Base-by-base conservation (phyloP, 441 rosid genomes). In the Mallotus repandus region DNA sequence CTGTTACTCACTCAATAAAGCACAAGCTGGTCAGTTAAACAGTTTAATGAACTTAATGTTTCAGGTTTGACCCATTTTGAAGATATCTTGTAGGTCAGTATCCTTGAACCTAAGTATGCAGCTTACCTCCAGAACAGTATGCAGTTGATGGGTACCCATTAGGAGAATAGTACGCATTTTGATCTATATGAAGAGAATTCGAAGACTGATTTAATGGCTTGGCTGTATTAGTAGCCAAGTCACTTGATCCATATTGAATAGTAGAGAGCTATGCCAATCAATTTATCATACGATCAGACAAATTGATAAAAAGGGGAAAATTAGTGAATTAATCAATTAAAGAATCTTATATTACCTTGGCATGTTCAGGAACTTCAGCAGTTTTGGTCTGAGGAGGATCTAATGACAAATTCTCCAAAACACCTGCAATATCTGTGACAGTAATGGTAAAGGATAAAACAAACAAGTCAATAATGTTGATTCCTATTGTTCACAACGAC, bases 401-500 rank as follows among this genome's bases (percentile, higher is more conserved):
- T 76, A 92, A 65, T n/a, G 98, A 69, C 68, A 94, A 84, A 57
- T 86, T 91, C 85, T 88, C 87, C 86, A 94, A 71, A 76, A 91
- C 80, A 77, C 87, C 94, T 76, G 96, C 76, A 79, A 95, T 76
- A 84, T 94, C 96, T 89, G 58, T 38, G 68, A 73, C 49, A 79
- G 52, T n/a, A 69, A 29, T 74, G 73, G 91, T 85, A 63, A 92
- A 85, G 89, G 84, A 83, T 60, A 66, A 29, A 53, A 25, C 75
- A 80, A 63, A 22, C 71, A 9, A 63, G 2, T n/a, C 43, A 19
- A 74, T 41, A 58, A 57, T 35, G 32, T 35, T 58, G 19, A 60
- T 8, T 67, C 48, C n/a, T 25, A 25, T 16, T 15, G 10, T 1
- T 12, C 35, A 45, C 12, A 63, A 14, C 10, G n/a, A 53, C 41